Evolutionary conservation across 352 stramenopile genomes (phyloP).

Genomic region (Globisporangium spinosum): DNA sequence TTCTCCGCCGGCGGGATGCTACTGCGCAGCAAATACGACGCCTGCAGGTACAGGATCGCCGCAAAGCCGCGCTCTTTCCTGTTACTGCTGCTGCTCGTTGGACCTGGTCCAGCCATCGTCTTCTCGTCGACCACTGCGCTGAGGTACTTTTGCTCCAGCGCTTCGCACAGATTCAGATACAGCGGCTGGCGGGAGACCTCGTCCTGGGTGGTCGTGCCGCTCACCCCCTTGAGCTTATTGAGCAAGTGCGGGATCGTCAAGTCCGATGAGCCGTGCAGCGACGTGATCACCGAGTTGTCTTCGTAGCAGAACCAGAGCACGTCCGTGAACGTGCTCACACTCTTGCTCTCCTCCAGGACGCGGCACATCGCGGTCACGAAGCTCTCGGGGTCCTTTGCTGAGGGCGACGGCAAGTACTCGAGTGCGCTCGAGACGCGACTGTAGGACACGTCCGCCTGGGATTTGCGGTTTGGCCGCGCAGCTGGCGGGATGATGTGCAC

Average conservation of each 20-base stretch:
- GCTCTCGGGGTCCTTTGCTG: slow-evolving; percentile 31
- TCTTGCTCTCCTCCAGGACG: slow-evolving; percentile 50
- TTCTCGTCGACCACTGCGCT: neutral
- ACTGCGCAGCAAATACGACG: slow-evolving; percentile 52
- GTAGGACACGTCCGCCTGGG: slow-evolving; percentile 83
- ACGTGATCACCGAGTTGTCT: slow-evolving; percentile 55
- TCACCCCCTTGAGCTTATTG: slow-evolving; percentile 47
- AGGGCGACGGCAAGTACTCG: slow-evolving; percentile 67
- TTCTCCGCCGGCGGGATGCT: slow-evolving; percentile 52
- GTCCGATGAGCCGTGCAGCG: slow-evolving; percentile 45
- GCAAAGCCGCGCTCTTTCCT: neutral
- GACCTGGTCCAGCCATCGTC: too few relatives aligned
- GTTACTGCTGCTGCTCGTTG: neutral
- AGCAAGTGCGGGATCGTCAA: slow-evolving; percentile 49
- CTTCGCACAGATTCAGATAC: slow-evolving; percentile 57
- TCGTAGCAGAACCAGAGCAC: slow-evolving; percentile 79
- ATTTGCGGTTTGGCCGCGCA: slow-evolving; percentile 75
- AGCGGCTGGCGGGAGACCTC: slow-evolving; percentile 41
- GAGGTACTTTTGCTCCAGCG: slow-evolving; percentile 44
- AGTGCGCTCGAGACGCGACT: slow-evolving; percentile 67
- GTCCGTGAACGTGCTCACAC: slow-evolving; percentile 64
- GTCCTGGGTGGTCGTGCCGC: slow-evolving; percentile 5
- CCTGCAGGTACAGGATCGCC: slow-evolving; percentile 44
- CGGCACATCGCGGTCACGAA: slow-evolving; percentile 51
- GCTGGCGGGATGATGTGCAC: slow-evolving; percentile 74